These are phyloP conservation scores for Flaveria trinervia DNA, from an alignment of 129 eudicot genomes.

Conservation along the genomic window DNA sequence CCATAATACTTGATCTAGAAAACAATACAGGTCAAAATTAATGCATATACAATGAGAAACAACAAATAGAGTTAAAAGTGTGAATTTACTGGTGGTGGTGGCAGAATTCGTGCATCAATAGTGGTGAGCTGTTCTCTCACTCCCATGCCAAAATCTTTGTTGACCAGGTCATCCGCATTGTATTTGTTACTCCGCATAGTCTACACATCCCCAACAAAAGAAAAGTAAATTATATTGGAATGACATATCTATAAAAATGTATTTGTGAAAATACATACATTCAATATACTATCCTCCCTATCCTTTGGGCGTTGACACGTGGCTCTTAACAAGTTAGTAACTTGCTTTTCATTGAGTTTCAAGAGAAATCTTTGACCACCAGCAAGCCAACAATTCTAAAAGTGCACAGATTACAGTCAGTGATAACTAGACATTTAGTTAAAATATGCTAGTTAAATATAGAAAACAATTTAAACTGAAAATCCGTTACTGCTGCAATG, in stretches of 20 bases:
- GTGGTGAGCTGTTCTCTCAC: conserved; percentile 41
- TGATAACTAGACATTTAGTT: background rate
- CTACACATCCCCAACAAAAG: conserved; percentile 34
- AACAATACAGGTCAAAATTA: background rate
- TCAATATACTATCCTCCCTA: conserved; percentile 39
- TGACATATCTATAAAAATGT: background rate
- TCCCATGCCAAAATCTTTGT: conserved; percentile 68
- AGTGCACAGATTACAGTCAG: background rate
- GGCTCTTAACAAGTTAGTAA: conserved; percentile 54
- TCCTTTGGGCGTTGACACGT: conserved; percentile 68
- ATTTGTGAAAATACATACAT: conserved; percentile 24
- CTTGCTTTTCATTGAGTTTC: conserved; percentile 74
- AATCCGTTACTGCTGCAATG: background rate
- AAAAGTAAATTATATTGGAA: background rate
- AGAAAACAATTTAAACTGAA: background rate
- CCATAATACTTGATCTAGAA: conserved; percentile 65
- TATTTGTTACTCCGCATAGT: conserved; percentile 48
- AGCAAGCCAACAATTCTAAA: conserved; percentile 52
- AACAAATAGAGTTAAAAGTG: background rate
- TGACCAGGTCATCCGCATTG: conserved; percentile 38
- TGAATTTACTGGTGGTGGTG: conserved; percentile 56
- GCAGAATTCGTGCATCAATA: conserved; percentile 77
- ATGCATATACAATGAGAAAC: background rate
- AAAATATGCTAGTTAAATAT: background rate
- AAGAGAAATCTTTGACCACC: conserved; percentile 53